Percentiles rank a stretch among this genome's conserved stretches.
These are phyloP conservation scores for Aspergillus haitiensis DNA, from an alignment of 495 filamentous ascomycete species.

Conservation along the genomic window DNA sequence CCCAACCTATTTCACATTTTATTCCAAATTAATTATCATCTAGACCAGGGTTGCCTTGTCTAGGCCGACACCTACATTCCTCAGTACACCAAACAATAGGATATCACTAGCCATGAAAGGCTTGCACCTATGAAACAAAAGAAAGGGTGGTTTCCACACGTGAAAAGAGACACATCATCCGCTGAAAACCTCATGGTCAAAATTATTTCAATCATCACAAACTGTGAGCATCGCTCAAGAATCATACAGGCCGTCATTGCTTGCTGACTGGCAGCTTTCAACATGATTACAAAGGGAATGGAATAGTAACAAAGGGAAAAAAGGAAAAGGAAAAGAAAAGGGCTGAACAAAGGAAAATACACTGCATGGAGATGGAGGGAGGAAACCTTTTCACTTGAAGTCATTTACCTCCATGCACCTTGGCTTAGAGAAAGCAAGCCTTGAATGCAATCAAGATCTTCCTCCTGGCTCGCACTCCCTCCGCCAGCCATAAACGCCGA, in stretches of 20 bases:
- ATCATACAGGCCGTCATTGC: slow-evolving; percentile 36
- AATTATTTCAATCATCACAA: slow-evolving; percentile 26
- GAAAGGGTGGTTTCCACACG: neutral
- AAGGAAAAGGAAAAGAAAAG: slow-evolving; percentile 22
- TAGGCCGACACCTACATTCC: slow-evolving; percentile 1
- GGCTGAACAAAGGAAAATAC: slow-evolving; percentile 24
- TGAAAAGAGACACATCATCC: neutral
- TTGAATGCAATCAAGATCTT: slow-evolving; percentile 77
- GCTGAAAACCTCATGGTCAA: neutral
- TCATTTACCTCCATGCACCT: slow-evolving; percentile 55
- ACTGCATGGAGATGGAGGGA: slow-evolving; percentile 13
- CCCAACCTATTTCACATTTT: neutral
- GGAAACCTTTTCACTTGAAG: slow-evolving; percentile 9
- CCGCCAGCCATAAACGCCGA: slow-evolving; percentile 66
- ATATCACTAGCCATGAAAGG: neutral
- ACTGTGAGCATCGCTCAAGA: slow-evolving; percentile 27
- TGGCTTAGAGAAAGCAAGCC: slow-evolving; percentile 73
- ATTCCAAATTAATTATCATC: slow-evolving; percentile 3
- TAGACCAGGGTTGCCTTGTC: neutral
- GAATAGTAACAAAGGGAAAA: slow-evolving; percentile 28
- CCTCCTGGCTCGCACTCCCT: slow-evolving; percentile 59
- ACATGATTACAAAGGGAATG: slow-evolving; percentile 30
- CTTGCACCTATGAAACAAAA: neutral
- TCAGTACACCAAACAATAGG: neutral
- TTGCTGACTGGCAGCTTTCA: slow-evolving; percentile 37